phyloP scores from a whole-genome alignment of 345 rosid genomes.

The Ricinus communis region DNA sequence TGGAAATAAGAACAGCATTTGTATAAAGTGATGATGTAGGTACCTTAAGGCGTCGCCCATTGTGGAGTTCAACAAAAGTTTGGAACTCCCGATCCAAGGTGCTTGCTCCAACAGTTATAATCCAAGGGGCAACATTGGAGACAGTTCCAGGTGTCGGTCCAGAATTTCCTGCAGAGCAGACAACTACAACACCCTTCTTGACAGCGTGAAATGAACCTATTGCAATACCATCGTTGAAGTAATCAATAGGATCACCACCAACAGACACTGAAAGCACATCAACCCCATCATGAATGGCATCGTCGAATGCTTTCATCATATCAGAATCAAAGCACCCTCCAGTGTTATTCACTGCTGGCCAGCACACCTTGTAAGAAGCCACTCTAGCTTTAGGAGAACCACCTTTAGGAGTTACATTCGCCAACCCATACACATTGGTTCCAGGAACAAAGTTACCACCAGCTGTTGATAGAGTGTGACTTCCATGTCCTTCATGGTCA shows the following conservation, averaged over 20 bases:
- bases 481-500: constrained; percentile 78
- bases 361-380: constrained; percentile 89
- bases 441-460: constrained; percentile 58
- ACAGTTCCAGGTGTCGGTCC: constrained; percentile 47
- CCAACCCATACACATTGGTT: constrained; percentile 54
- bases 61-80: constrained; percentile 34
- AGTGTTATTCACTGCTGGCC: constrained; percentile 42
- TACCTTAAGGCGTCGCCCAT: constrained; percentile 39
- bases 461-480: constrained; percentile 89
- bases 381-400: constrained; percentile 82
- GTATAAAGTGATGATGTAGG: not conserved
- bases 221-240: constrained; percentile 58
- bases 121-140: constrained; percentile 56
- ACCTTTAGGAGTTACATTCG: constrained; percentile 72
- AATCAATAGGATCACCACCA: constrained; percentile 43
- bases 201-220: constrained; percentile 84
- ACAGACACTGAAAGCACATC: constrained; percentile 76
- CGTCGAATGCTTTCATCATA: constrained; percentile 63
- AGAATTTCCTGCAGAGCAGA: constrained; percentile 54
- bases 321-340: constrained; percentile 77
- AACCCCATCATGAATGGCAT: constrained; percentile 73
- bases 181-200: constrained; percentile 54
- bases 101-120: constrained; percentile 62
- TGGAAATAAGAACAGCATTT: not conserved
- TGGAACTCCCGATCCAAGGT: constrained; percentile 50